Evolutionary conservation across 2,329 filamentous ascomycete species (phyloP).

Genomic region (Colletotrichum cordylinicola): DNA sequence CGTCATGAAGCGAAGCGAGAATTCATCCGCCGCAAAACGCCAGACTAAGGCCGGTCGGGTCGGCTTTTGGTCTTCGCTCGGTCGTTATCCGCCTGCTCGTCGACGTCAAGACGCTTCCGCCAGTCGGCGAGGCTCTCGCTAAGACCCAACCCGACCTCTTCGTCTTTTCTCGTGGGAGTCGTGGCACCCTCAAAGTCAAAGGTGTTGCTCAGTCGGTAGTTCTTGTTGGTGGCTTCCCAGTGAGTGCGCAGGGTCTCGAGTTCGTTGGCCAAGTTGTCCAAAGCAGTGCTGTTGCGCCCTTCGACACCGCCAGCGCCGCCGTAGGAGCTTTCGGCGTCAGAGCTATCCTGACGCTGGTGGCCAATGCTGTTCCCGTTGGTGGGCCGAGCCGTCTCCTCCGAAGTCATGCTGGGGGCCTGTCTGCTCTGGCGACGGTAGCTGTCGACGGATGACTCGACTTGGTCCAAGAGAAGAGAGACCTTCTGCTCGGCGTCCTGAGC

Average conservation of each 20-base stretch:
- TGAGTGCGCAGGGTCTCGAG: conserved; percentile 88
- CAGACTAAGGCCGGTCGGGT: conserved; percentile 24
- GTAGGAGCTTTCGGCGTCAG: conserved; percentile 68
- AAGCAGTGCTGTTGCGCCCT: conserved; percentile 67
- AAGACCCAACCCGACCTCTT: conserved; percentile 55
- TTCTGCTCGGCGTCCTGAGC: conserved; percentile 91
- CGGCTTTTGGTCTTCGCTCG: conserved; percentile 23
- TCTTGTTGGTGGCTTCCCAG: conserved; percentile 96
- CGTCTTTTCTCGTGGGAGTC: conserved; percentile 43
- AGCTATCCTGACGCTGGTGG: conserved; percentile 60
- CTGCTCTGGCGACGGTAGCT: conserved; percentile 86
- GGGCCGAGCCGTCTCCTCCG: conserved; percentile 40
- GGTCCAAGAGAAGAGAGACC: conserved; percentile 89
- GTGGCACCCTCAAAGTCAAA: conserved; percentile 77
- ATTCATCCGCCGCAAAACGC: conserved; percentile 24
- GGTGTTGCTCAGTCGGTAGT: conserved; percentile 86
- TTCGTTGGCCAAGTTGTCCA: conserved; percentile 91
- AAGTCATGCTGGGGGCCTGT: conserved; percentile 58
- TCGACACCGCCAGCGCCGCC: conserved; percentile 53
- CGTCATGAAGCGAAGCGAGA: conserved; percentile 22
- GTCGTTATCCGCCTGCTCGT: conserved; percentile 35
- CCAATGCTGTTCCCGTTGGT: conserved; percentile 42
- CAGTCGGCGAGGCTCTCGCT: conserved; percentile 80
- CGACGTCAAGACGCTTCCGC: conserved; percentile 75
- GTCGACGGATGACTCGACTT: conserved; percentile 92